Percentiles rank a stretch among this genome's conserved stretches.
These are phyloP conservation scores for Epichloe uncinata DNA, from an alignment of 2,329 filamentous ascomycete genomes.

Conservation along the genomic window DNA sequence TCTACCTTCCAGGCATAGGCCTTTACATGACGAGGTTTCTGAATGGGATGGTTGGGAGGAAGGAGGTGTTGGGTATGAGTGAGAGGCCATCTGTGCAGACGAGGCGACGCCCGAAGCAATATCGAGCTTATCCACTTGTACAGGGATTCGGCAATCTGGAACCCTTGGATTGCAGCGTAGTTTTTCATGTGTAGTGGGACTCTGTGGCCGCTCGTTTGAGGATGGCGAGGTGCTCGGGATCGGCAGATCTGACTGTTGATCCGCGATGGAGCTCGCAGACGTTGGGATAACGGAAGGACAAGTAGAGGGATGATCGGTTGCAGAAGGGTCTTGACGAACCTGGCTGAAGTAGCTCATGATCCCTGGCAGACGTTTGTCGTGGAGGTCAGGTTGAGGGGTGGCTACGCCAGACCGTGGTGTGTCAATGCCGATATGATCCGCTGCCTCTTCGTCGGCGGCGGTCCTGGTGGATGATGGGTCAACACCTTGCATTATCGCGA, in stretches of 20 bases:
- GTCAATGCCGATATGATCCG: slow-evolving; percentile 69
- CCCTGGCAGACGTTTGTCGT: slow-evolving; percentile 88
- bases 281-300: slow-evolving; percentile 24
- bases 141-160: slow-evolving; percentile 5
- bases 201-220: slow-evolving; percentile 14
- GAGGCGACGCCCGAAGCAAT: slow-evolving; percentile 11
- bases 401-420: slow-evolving; percentile 83
- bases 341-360: slow-evolving; percentile 98
- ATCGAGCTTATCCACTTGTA: slow-evolving; percentile 8
- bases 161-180: slow-evolving; percentile 12
- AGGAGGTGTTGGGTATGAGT: slow-evolving; percentile 43
- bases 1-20: slow-evolving; percentile 13
- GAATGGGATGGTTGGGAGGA: slow-evolving; percentile 33
- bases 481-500: slow-evolving; percentile 32
- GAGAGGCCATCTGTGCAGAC: slow-evolving; percentile 15
- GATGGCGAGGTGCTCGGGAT: slow-evolving; percentile 18
- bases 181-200: slow-evolving; percentile 12
- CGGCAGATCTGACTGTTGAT: slow-evolving; percentile 10
- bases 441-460: slow-evolving; percentile 53
- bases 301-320: slow-evolving; percentile 23
- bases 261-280: slow-evolving; percentile 20
- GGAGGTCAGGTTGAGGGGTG: slow-evolving; percentile 84
- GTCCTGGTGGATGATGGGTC: slow-evolving; percentile 40
- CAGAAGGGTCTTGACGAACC: slow-evolving; percentile 83
- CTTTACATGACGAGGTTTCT: slow-evolving; percentile 18